phyloP scores from a whole-genome alignment of 176 grass and related monocot genomes.

The Calamus simplicifolius region DNA sequence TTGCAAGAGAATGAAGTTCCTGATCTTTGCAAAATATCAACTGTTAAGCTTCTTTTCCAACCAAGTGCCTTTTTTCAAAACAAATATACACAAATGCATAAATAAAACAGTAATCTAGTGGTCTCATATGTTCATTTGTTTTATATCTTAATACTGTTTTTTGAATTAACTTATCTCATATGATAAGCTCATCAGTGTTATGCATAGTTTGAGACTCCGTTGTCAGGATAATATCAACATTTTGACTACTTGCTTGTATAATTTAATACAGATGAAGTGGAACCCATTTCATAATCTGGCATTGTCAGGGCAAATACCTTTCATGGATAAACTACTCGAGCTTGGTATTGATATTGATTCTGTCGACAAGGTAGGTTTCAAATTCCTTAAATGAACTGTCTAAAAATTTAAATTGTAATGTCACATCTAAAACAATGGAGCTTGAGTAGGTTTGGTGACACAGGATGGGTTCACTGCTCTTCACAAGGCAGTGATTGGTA shows the following conservation, averaged over 20 bases:
- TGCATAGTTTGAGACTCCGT: no score
- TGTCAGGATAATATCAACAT: no score
- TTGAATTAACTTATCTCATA: neutral
- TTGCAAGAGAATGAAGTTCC: constrained; percentile 46
- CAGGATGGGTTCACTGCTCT: constrained; percentile 83
- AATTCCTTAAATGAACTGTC: constrained; percentile 1
- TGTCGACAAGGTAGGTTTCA: constrained; percentile 39
- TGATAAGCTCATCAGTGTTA: neutral
- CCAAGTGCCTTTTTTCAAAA: neutral
- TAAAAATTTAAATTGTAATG: neutral
- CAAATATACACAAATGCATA: neutral
- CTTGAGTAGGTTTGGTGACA: constrained; percentile 5
- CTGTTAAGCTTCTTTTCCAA: constrained; percentile 37
- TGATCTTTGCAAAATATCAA: constrained; percentile 59
- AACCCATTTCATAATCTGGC: constrained; percentile 59
- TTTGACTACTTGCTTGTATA: neutral
- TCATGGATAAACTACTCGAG: constrained; percentile 76
- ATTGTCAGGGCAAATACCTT: constrained; percentile 67
- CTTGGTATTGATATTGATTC: constrained; percentile 61
- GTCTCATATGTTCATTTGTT: no score
- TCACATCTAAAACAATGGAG: neutral
- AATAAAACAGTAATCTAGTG: no score
- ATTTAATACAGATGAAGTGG: constrained; percentile 74
- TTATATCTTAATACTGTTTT: neutral
- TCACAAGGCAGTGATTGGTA: constrained; percentile 79